Conservation (phyloP, 306 rosid genomes). For the Delonix regia region DNA sequence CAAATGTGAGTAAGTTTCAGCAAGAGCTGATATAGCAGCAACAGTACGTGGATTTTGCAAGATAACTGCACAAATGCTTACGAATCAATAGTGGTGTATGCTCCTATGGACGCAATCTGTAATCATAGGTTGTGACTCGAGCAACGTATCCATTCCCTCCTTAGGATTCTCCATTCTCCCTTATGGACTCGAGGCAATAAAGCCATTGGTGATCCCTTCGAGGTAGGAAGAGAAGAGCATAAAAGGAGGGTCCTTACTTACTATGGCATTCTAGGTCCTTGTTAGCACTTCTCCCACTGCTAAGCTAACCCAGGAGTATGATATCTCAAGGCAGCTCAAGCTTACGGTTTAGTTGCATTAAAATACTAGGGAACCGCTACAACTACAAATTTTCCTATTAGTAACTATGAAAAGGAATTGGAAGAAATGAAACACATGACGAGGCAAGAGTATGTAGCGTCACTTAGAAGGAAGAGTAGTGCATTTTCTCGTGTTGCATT, state of each 20-base stretch:
- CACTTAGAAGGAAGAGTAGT: too few relatives aligned
- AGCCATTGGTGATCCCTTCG: constrained; percentile 76
- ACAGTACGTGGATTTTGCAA: constrained; percentile 74
- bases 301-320: constrained; percentile 74
- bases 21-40: too few relatives aligned
- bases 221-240: constrained; percentile 63
- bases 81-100: constrained; percentile 90
- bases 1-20: too few relatives aligned
- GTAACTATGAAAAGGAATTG: too few relatives aligned
- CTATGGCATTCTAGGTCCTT: constrained; percentile 81
- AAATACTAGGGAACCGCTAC: too few relatives aligned
- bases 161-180: constrained; percentile 91
- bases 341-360: too few relatives aligned
- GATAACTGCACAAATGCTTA: constrained; percentile 84
- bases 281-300: constrained; percentile 76
- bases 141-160: constrained; percentile 74
- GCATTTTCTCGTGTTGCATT: too few relatives aligned
- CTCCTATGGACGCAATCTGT: constrained; percentile 89
- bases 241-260: constrained; percentile 82
- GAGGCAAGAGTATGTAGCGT: too few relatives aligned
- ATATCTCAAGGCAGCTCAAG: too few relatives aligned
- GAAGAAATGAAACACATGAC: too few relatives aligned
- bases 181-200: constrained; percentile 67
- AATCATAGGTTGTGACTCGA: constrained; percentile 84
- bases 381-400: too few relatives aligned